Evolutionary conservation across 2,329 filamentous ascomycete genomes (phyloP).

Genomic region (Magnaporthales sp.): DNA sequence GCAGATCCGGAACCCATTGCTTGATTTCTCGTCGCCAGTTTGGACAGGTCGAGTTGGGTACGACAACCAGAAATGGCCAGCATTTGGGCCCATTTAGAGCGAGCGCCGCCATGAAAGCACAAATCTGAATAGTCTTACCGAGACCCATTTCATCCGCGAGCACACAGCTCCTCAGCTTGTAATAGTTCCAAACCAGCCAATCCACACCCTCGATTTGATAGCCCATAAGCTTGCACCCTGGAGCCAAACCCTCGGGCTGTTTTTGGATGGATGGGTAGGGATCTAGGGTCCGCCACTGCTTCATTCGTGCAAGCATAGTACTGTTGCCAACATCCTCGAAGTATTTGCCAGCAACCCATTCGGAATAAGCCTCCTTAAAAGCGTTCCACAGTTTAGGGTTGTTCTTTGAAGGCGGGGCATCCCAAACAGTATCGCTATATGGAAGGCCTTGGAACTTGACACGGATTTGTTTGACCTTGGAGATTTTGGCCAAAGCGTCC

Average conservation of each 20-base stretch:
- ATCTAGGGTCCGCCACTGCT: constrained; percentile 48
- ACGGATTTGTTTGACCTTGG: constrained; percentile 62
- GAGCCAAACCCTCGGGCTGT: constrained; percentile 66
- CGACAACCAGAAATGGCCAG: constrained; percentile 88
- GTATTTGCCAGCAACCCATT: constrained; percentile 75
- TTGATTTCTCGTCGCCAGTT: constrained; percentile 98
- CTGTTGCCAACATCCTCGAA: constrained; percentile 47
- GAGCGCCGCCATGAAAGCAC: constrained; percentile 70
- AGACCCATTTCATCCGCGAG: constrained; percentile 97
- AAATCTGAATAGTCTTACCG: constrained; percentile 92
- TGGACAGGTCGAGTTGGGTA: constrained; percentile 90
- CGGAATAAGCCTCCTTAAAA: constrained; percentile 75
- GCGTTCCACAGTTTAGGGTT: constrained; percentile 62
- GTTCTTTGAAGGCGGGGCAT: constrained; percentile 62
- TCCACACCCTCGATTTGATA: constrained; percentile 93
- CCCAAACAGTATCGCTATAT: constrained; percentile 91
- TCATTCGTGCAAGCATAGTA: constrained; percentile 58
- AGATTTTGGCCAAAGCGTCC: constrained; percentile 62
- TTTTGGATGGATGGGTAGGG: constrained; percentile 61
- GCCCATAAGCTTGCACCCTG: constrained; percentile 72
- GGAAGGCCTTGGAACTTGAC: constrained; percentile 90
- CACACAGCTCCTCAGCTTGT: constrained; percentile 73
- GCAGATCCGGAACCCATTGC: constrained; percentile 77
- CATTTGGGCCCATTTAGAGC: constrained; percentile 59
- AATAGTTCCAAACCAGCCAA: constrained; percentile 90